Percentiles rank a stretch among this genome's conserved stretches.
Evolutionary conservation across 257 asterid species (phyloP).

Genomic region (Plantago elongata): DNA sequence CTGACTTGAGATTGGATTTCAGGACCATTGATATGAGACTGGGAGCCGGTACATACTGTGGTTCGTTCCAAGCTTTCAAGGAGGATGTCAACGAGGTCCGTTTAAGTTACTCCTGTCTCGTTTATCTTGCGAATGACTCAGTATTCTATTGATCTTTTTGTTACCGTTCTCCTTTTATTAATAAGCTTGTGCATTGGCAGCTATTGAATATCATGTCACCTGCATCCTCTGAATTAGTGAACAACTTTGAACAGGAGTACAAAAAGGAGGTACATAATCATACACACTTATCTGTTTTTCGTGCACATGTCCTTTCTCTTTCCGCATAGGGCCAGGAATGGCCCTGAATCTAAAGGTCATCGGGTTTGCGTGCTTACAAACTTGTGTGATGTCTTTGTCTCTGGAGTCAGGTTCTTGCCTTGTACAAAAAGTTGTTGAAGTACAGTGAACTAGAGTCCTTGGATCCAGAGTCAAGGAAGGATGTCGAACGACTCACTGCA

Average conservation of each 20-base stretch:
- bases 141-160: no score
- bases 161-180: not conserved
- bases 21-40: conserved; percentile 52
- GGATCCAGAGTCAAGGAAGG: not conserved
- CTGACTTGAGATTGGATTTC: conserved; percentile 22
- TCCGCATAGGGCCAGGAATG: no score
- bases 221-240: not conserved
- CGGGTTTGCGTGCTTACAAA: not conserved
- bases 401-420: conserved; percentile 12
- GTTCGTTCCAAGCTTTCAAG: conserved; percentile 46
- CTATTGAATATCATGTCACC: not conserved
- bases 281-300: not conserved
- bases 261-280: not conserved
- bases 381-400: not conserved
- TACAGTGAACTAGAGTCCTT: not conserved
- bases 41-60: conserved; percentile 49
- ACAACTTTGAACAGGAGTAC: not conserved
- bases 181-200: not conserved
- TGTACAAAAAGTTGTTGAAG: not conserved
- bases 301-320: not conserved
- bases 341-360: no score
- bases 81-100: conserved; percentile 57
- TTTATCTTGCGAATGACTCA: no score
- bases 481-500: not conserved
- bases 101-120: not conserved